A percentile compares a stretch with the other conserved stretches of the same genome.
phyloP scores from a whole-genome alignment of 192 early-diverging fungal genomes.

The Umbelopsis isabellina region DNA sequence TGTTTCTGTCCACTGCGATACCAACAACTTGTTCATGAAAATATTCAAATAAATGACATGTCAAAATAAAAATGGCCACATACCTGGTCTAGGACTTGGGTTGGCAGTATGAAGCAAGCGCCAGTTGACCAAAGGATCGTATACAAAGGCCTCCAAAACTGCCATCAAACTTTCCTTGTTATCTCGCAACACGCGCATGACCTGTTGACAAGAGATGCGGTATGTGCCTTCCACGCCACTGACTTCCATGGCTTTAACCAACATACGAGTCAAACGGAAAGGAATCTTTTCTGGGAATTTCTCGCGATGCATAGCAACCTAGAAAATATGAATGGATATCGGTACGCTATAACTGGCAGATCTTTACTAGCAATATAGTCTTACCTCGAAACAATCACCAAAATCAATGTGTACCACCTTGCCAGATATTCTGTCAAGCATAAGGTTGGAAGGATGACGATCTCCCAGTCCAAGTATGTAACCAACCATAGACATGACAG shows the following conservation, averaged over 20 bases:
- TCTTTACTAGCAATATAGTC: neutral
- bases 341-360: neutral
- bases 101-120: conserved; percentile 61
- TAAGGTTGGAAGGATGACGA: conserved; percentile 94
- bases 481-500: conserved; percentile 98
- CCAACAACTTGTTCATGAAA: too few relatives aligned
- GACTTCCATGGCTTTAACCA: conserved; percentile 98
- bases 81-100: conserved; percentile 46
- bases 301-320: conserved; percentile 94
- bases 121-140: conserved; percentile 95
- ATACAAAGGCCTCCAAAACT: conserved; percentile 96
- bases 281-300: conserved; percentile 98
- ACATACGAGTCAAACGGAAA: conserved; percentile 98
- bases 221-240: conserved; percentile 96
- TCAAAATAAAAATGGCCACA: neutral
- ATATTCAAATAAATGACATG: neutral
- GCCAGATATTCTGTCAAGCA: conserved; percentile 86
- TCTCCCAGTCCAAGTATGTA: conserved; percentile 98
- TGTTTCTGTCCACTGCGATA: conserved; percentile 29
- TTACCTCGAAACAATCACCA: conserved; percentile 95
- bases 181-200: conserved; percentile 91
- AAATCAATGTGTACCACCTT: conserved; percentile 98
- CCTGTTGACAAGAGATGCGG: conserved; percentile 92
- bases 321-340: neutral
- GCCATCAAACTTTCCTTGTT: conserved; percentile 99